Conservation (phyloP, 805 yeast species). For the Candida chilensis region DNA sequence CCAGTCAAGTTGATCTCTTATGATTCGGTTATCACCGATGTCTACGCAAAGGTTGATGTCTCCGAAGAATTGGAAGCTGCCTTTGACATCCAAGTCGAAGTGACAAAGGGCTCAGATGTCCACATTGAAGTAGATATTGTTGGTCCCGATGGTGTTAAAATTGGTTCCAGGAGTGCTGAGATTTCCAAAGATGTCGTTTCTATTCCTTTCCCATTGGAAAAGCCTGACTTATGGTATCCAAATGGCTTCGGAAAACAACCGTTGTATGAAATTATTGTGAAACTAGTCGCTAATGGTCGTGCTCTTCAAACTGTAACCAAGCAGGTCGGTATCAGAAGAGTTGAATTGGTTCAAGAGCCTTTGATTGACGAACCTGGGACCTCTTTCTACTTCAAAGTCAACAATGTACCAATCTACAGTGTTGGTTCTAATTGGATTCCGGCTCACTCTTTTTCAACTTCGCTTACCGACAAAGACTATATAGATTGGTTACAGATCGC, state of each 20-base stretch:
- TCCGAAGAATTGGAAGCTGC: not conserved
- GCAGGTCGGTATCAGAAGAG: constrained; percentile 28
- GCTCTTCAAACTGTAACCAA: constrained; percentile 7
- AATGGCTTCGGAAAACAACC: constrained; percentile 23
- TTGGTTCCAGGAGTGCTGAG: not conserved
- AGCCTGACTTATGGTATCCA: constrained; percentile 33
- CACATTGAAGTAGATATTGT: not conserved
- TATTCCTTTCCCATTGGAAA: too few species aligned
- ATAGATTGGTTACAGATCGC: constrained; percentile 21
- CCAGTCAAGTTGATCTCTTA: constrained; percentile 18
- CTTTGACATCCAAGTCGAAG: constrained; percentile 1
- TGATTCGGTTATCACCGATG: constrained; percentile 1
- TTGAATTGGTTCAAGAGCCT: constrained; percentile 26
- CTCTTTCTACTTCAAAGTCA: constrained; percentile 31
- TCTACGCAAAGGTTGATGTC: constrained; percentile 1
- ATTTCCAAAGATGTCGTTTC: not conserved
- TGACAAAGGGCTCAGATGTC: not conserved
- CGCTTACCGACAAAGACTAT: constrained; percentile 23
- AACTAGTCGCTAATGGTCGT: constrained; percentile 2
- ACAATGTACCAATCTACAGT: constrained; percentile 24
- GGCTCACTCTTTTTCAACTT: constrained; percentile 27
- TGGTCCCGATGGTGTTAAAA: not conserved
- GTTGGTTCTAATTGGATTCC: constrained; percentile 44
- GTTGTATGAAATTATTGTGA: constrained; percentile 15
- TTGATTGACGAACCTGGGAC: constrained; percentile 20